These are phyloP conservation scores for Nicotiana paniculata DNA, from an alignment of 257 asterid genomes.

Conservation along the genomic window DNA sequence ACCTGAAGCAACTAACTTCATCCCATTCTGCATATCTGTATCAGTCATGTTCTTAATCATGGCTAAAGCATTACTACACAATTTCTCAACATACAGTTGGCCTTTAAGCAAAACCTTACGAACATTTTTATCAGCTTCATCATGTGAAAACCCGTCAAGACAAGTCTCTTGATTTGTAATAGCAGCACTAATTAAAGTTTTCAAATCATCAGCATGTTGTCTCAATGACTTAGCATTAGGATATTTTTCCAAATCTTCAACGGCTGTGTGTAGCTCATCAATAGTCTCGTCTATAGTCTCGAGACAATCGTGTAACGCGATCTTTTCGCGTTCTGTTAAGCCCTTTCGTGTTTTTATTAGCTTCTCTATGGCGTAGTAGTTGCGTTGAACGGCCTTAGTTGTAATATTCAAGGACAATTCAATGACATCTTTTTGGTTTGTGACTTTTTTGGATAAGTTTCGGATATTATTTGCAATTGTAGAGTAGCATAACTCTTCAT, in stretches of 20 bases:
- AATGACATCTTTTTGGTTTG: conserved; percentile 45
- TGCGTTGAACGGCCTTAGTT: conserved; percentile 39
- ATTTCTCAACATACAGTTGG: conserved; percentile 42
- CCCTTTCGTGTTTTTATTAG: conserved; percentile 12
- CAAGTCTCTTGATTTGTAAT: conserved; percentile 64
- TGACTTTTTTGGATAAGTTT: conserved; percentile 11
- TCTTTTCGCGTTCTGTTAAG: conserved; percentile 41
- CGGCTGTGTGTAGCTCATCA: conserved; percentile 38
- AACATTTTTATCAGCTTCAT: conserved; percentile 37
- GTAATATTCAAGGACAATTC: conserved; percentile 50
- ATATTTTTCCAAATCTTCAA: conserved; percentile 21
- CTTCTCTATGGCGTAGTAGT: conserved; percentile 45
- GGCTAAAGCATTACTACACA: conserved; percentile 57
- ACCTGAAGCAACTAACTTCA: background rate
- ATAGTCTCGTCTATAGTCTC: conserved; percentile 50
- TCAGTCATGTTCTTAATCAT: conserved; percentile 40
- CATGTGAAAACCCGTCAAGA: conserved; percentile 65
- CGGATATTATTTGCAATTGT: conserved; percentile 25
- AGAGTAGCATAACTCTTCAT: conserved; percentile 60
- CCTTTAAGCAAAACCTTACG: conserved; percentile 31
- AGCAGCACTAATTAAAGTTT: conserved; percentile 48
- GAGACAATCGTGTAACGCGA: conserved; percentile 58
- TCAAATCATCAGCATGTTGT: conserved; percentile 31
- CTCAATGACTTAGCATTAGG: conserved; percentile 32
- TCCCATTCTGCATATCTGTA: conserved; percentile 13